These are phyloP conservation scores for Vickermania ingenoplastis DNA, from an alignment of 208 protist genomes.

Conservation along the genomic window DNA sequence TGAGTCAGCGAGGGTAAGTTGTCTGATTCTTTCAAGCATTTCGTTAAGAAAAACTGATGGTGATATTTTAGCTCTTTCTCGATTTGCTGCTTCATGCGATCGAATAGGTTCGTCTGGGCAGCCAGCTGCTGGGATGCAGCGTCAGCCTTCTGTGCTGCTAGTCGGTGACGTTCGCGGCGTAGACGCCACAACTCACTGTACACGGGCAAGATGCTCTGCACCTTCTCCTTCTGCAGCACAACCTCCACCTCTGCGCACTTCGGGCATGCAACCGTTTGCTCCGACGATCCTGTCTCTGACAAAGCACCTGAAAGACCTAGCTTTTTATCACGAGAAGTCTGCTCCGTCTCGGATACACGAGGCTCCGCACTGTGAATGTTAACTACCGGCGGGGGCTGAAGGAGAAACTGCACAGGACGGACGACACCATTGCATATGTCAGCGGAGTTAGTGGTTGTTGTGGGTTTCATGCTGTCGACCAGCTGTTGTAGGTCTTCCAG, in stretches of 20 bases:
- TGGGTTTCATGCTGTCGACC: too few relatives aligned
- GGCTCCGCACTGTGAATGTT: not conserved
- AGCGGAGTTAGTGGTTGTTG: too few relatives aligned
- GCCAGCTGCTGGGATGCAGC: not conserved
- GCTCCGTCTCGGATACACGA: too few relatives aligned
- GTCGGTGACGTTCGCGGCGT: slow-evolving; percentile 2
- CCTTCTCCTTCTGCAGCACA: slow-evolving; percentile 18
- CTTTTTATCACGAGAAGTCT: too few relatives aligned
- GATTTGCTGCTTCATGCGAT: slow-evolving; percentile 1
- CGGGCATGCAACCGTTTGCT: not conserved
- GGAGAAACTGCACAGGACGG: not conserved
- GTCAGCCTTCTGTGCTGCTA: not conserved
- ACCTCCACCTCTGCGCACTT: slow-evolving; percentile 12
- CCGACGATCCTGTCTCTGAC: not conserved
- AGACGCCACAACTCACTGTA: slow-evolving; percentile 24
- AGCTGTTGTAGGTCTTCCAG: too few relatives aligned
- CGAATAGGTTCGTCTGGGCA: not conserved
- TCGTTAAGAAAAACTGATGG: not conserved
- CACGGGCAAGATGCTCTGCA: slow-evolving; percentile 17
- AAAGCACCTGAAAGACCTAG: not conserved
- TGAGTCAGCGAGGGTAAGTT: not conserved
- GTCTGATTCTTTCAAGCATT: not conserved
- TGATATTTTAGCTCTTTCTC: not conserved
- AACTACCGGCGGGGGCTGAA: not conserved
- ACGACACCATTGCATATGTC: too few relatives aligned